These are phyloP conservation scores for Elaeis oleifera DNA, from an alignment of 202 grass and related monocot species.

Conservation along the genomic window DNA sequence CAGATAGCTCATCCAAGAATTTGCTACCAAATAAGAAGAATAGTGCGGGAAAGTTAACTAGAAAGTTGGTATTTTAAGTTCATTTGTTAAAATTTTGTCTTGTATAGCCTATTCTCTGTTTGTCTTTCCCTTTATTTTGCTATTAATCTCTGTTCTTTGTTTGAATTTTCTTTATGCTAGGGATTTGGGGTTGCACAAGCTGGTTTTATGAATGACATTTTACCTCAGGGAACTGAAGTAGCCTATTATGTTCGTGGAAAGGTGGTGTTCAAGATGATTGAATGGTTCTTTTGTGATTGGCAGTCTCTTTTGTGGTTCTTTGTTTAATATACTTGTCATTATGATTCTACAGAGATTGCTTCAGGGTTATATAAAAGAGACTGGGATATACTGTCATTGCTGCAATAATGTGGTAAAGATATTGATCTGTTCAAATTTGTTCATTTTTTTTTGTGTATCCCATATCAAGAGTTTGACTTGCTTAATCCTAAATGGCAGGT, in stretches of 20 bases:
- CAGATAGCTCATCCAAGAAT: slow-evolving; percentile 38
- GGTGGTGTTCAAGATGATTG: slow-evolving; percentile 37
- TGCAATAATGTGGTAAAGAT: slow-evolving; percentile 71
- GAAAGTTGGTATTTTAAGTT: slow-evolving; percentile 56
- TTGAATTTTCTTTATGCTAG: slow-evolving; percentile 18
- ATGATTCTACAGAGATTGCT: slow-evolving; percentile 60
- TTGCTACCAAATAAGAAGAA: slow-evolving; percentile 52
- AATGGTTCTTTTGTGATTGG: slow-evolving; percentile 25
- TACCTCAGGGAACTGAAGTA: slow-evolving; percentile 71
- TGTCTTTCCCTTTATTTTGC: slow-evolving; percentile 2
- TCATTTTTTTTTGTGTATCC: slow-evolving; percentile 3
- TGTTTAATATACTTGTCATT: slow-evolving; percentile 16
- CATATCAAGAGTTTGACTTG: slow-evolving; percentile 25
- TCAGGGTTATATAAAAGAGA: slow-evolving; percentile 75
- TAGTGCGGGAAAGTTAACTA: slow-evolving; percentile 72
- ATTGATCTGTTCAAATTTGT: slow-evolving; percentile 12
- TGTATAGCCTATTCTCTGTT: not conserved
- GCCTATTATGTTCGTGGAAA: slow-evolving; percentile 83
- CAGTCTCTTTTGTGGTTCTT: not conserved
- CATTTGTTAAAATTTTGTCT: not conserved
- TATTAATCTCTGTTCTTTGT: slow-evolving; percentile 5
- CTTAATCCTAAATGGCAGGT: slow-evolving; percentile 45
- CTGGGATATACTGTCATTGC: slow-evolving; percentile 87
- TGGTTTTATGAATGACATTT: slow-evolving; percentile 71
- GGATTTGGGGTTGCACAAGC: slow-evolving; percentile 79